A percentile compares a stretch with the other conserved stretches of the same genome.
Conservation (phyloP, 306 rosid genomes). For the Senna tora region DNA sequence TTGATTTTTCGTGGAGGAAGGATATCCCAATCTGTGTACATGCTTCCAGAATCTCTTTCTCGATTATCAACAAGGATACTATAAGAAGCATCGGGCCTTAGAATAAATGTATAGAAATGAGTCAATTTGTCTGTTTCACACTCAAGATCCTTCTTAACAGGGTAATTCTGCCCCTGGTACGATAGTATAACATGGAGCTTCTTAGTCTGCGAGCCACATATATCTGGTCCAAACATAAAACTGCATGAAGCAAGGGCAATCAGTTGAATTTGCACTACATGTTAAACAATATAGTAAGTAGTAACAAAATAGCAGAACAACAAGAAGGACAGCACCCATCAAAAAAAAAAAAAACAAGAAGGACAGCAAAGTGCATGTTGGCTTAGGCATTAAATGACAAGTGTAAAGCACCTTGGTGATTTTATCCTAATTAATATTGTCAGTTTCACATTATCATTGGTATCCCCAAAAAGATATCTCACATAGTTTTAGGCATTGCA, state of each 20-base stretch:
- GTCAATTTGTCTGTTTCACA: constrained; percentile 97
- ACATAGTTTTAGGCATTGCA: not conserved
- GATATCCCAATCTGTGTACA: constrained; percentile 96
- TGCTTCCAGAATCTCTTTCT: constrained; percentile 92
- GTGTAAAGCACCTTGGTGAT: not conserved
- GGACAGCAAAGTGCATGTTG: not conserved
- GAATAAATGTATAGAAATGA: constrained; percentile 93
- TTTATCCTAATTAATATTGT: not conserved
- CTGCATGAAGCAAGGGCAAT: constrained; percentile 54
- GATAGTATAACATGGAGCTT: constrained; percentile 91
- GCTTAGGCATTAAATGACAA: constrained; percentile 6
- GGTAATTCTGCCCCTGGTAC: constrained; percentile 97
- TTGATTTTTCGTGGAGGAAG: constrained; percentile 98
- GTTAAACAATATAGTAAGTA: not conserved
- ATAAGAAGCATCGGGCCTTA: constrained; percentile 91
- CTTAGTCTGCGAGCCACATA: constrained; percentile 91
- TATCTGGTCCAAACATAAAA: constrained; percentile 94
- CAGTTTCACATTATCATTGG: not conserved
- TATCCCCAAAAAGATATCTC: not conserved
- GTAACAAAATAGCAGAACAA: not conserved
- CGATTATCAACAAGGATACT: constrained; percentile 87
- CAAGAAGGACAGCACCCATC: constrained; percentile 3
- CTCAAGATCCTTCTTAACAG: constrained; percentile 83
- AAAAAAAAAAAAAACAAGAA: constrained; percentile 13
- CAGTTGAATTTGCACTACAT: constrained; percentile 11